Conservation (phyloP, 345 rosid genomes). For the Dovyalis caffra region DNA sequence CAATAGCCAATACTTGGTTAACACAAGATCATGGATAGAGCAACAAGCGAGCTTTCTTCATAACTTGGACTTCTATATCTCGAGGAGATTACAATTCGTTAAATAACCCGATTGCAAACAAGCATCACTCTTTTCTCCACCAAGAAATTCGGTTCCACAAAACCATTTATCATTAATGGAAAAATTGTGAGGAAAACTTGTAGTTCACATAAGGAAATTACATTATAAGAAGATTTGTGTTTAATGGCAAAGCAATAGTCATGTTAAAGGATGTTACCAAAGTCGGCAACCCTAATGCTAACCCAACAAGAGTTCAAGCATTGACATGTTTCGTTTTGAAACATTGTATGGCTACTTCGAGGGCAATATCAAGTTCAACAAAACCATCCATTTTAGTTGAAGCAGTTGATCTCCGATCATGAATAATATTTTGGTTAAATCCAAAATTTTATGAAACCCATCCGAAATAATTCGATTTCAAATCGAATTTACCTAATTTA, state of each 20-base stretch:
- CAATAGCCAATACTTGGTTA: not conserved
- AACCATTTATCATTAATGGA: conserved; percentile 18
- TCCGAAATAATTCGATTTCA: no score
- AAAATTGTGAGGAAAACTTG: no score
- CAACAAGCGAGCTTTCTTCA: not conserved
- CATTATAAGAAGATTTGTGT: conserved; percentile 20
- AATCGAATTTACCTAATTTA: no score
- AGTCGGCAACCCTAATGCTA: not conserved
- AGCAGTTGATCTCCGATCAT: conserved; percentile 23
- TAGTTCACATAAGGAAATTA: conserved; percentile 18
- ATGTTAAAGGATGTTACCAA: not conserved
- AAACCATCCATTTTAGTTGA: conserved; percentile 16
- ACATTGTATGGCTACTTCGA: conserved; percentile 18
- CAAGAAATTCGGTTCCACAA: conserved; percentile 10
- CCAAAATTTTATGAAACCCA: no score
- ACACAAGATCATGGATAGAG: conserved; percentile 22
- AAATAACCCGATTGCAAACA: not conserved
- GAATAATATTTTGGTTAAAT: no score
- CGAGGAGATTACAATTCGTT: not conserved
- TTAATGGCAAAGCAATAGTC: conserved; percentile 14
- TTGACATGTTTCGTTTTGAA: conserved; percentile 27
- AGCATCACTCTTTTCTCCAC: conserved; percentile 13
- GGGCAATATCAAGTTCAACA: not conserved
- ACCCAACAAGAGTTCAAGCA: conserved; percentile 14
- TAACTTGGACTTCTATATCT: conserved; percentile 14